These are phyloP conservation scores for Curvularia eragrostidis DNA, from an alignment of 2,329 filamentous ascomycete genomes.

Conservation along the genomic window DNA sequence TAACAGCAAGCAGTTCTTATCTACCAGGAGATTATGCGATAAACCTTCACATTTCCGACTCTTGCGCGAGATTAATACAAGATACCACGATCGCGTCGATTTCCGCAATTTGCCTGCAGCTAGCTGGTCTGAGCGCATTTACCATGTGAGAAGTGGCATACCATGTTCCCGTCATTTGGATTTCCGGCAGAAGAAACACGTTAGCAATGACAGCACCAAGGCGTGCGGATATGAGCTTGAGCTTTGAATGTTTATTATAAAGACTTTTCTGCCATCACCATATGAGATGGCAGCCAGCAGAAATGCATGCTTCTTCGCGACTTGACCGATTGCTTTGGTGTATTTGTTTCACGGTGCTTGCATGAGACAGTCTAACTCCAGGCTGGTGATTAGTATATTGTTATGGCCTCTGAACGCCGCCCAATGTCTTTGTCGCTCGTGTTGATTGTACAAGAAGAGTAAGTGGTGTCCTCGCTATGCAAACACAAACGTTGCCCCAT, in stretches of 20 bases:
- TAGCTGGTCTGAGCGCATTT: slow-evolving; percentile 38
- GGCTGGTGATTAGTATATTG: background rate
- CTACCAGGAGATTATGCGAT: slow-evolving; percentile 94
- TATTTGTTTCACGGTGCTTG: background rate
- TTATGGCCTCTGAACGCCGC: slow-evolving; percentile 12
- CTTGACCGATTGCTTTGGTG: background rate
- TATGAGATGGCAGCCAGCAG: slow-evolving; percentile 17
- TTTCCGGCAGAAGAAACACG: slow-evolving; percentile 16
- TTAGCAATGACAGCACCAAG: slow-evolving; percentile 13
- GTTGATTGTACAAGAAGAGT: slow-evolving; percentile 11
- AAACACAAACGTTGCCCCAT: background rate
- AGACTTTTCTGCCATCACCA: slow-evolving; percentile 18
- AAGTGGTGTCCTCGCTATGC: slow-evolving; percentile 12
- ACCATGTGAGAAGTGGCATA: slow-evolving; percentile 17
- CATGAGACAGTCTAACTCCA: background rate
- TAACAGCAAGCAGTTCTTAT: slow-evolving; percentile 69
- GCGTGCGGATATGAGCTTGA: slow-evolving; percentile 6
- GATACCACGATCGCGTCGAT: slow-evolving; percentile 32
- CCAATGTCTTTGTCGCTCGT: slow-evolving; percentile 19
- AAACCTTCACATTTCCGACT: slow-evolving; percentile 36
- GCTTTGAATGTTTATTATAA: slow-evolving; percentile 11
- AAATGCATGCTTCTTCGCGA: slow-evolving; percentile 22
- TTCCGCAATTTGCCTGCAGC: slow-evolving; percentile 25
- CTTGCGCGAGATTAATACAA: slow-evolving; percentile 31
- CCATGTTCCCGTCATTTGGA: slow-evolving; percentile 24